Evolutionary conservation across 1,284 basidiomycete species (phyloP), one percentile per base, ranked within the genome.

Genomic region (Psilocybe mexicana): DNA sequence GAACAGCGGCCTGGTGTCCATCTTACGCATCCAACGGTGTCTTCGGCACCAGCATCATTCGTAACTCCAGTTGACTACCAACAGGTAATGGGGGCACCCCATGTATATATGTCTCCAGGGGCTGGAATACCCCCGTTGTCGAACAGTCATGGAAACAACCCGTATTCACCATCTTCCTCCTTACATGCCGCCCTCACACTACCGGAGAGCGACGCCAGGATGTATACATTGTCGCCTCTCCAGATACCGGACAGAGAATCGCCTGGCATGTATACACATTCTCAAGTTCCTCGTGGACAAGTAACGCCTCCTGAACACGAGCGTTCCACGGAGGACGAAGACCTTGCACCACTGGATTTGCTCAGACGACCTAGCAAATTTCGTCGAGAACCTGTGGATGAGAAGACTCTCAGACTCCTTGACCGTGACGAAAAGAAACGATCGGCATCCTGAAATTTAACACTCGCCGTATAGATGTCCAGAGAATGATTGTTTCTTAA

Each of bases 241-340:
- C 57, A 58, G 38, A 58, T 58, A 54, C 57, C 57, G 23, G 57
- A 53, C 52, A 49, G 55, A 42, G 24, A 45, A 6, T 48, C 48
- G 14, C 26, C 52, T 46, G 50, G 12, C 10, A 52, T 58, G 46
- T 52, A 30, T 49, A 43, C 14, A 18, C 47, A 35, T 40, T 42
- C 14, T 38, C 28, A 44, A n/a, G 18, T 25, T 38, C 42, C 38
- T 40, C 38, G 38, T 12, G 38, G 10, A 40, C 38, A 50, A n/a
- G 25, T 43, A 23, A 12, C 35, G 8, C 23, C 35, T 43, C 38
- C 12, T 7, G 35, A 10, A 35, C 12, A 28, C 6, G 51, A 52
- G 1, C 36, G 11, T 24, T 25, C 42, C 6, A 4, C 42, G 14
- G 52, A 44, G 7, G 51, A 54, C n/a, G 33, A 24, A 26, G 55